Evolutionary conservation across 495 filamentous ascomycete genomes (phyloP), one percentile per base, ranked within the genome.

Genomic region (Annulohypoxylon maeteangense): DNA sequence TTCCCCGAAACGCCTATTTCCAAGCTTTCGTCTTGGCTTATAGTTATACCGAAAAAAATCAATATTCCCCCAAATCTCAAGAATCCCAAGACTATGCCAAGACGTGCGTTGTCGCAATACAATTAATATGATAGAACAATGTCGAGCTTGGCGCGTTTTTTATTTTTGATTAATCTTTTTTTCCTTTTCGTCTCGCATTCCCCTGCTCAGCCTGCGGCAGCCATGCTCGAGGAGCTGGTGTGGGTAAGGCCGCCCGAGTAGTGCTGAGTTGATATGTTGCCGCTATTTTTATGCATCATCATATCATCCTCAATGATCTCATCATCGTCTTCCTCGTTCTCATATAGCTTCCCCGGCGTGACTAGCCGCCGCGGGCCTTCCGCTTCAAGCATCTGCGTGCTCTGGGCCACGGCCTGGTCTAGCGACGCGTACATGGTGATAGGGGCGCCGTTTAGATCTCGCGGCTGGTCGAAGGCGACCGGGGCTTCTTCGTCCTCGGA

Each of bases 241-340:
- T 12, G 45, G 55, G 44, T 10, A 31, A 47, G n/a, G 16, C 60
- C 48, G 32, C 60, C 34, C 16, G 31, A 23, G 61, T 25, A 58
- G 6, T 36, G 29, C 20, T 51, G 66, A 20, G 18, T 7, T 6
- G 31, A 10, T 11, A 34, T 6, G 36, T 22, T 23, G 31, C 20
- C 27, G n/a, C 50, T 29, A 7, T 57, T 29, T 12, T 27, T 42
- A 11, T 44, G 58, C 8, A 12, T 22, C 2, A 38, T 48, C 57
- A 42, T 71, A 1, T 74, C 70, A 12, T 58, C 56, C 73, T 75
- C 74, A 22, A 75, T 23, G 38, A 78, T 78, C 70, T 78, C 76
- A 45, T 78, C 76, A 48, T 78, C 76, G 27, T 77, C 75, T 6
- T 78, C 76, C 56, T 78, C 76, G 61, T 78, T 78, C 68, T 78